A percentile compares a stretch with the other conserved stretches of the same genome.
phyloP scores from a whole-genome alignment of 148 eudicot species.

The Persicaria tinctoria region DNA sequence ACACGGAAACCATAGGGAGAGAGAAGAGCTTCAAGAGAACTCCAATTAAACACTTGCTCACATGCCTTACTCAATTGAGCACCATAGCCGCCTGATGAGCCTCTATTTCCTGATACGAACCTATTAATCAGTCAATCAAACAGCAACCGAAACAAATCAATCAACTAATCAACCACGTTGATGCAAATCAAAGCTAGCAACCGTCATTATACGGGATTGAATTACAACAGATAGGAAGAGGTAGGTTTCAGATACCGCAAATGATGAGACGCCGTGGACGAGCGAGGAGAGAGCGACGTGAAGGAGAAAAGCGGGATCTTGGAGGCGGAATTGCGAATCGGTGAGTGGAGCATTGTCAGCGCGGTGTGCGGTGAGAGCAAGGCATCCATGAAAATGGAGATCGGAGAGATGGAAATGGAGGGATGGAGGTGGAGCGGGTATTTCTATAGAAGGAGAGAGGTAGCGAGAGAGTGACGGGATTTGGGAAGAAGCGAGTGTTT shows the following conservation, averaged over 20 bases:
- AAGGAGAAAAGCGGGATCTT: constrained; percentile 11
- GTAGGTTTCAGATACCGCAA: constrained; percentile 19
- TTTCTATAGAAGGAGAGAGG: constrained; percentile 7
- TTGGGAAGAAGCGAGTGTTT: constrained; percentile 9
- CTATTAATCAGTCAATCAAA: neutral
- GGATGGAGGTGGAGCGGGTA: constrained; percentile 13
- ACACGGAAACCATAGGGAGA: constrained; percentile 4
- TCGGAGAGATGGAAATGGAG: neutral
- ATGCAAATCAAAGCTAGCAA: neutral
- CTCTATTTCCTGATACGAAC: neutral
- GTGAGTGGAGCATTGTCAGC: constrained; percentile 25
- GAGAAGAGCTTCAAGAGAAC: neutral
- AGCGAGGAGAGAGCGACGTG: constrained; percentile 1
- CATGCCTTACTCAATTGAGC: constrained; percentile 6
- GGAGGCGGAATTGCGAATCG: constrained; percentile 12
- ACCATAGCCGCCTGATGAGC: neutral
- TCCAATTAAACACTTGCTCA: neutral
- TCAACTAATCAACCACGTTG: neutral
- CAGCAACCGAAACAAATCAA: neutral
- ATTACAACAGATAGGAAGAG: neutral
- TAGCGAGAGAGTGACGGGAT: constrained; percentile 2
- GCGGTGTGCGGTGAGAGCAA: constrained; percentile 6
- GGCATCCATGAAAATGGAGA: constrained; percentile 11
- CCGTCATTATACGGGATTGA: neutral
- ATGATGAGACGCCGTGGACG: constrained; percentile 8